These are phyloP conservation scores for Scutellaria galericulata DNA, from an alignment of 257 asterid genomes.

Conservation along the genomic window DNA sequence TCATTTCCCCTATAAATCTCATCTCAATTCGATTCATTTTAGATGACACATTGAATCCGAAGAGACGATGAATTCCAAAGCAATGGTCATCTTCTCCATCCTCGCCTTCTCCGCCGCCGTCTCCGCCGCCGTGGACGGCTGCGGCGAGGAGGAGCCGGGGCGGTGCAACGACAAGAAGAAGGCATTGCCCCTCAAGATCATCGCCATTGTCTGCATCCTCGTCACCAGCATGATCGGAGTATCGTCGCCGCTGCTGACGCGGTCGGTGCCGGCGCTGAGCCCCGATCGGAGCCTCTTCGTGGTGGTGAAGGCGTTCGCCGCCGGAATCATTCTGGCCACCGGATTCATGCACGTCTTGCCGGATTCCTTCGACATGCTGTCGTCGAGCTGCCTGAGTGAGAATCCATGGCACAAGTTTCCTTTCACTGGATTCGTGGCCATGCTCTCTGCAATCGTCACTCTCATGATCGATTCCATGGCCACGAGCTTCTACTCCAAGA, in stretches of 20 bases:
- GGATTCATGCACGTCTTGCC: constrained; percentile 76
- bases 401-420: constrained; percentile 70
- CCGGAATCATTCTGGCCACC: constrained; percentile 64
- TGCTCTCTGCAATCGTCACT: constrained; percentile 62
- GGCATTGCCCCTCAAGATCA: constrained; percentile 61
- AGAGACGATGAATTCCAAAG: constrained; percentile 19
- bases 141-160: constrained; percentile 38
- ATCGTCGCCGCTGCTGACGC: constrained; percentile 46
- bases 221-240: constrained; percentile 69
- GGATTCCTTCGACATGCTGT: constrained; percentile 62
- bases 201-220: constrained; percentile 55
- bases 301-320: constrained; percentile 58
- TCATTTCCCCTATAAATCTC: too few species aligned
- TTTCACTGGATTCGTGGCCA: constrained; percentile 59
- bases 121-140: constrained; percentile 41
- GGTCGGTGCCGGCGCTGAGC: constrained; percentile 52
- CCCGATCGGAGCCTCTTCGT: constrained; percentile 50
- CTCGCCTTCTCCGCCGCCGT: constrained; percentile 24
- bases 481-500: constrained; percentile 54
- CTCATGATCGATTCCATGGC: constrained; percentile 65
- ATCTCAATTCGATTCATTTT: too few species aligned
- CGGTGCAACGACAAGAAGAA: constrained; percentile 51
- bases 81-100: constrained; percentile 11
- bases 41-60: neutral
- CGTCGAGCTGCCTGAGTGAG: constrained; percentile 52